phyloP scores from a whole-genome alignment of 2,329 filamentous ascomycete genomes.

The Byssoonygena ceratinophila region DNA sequence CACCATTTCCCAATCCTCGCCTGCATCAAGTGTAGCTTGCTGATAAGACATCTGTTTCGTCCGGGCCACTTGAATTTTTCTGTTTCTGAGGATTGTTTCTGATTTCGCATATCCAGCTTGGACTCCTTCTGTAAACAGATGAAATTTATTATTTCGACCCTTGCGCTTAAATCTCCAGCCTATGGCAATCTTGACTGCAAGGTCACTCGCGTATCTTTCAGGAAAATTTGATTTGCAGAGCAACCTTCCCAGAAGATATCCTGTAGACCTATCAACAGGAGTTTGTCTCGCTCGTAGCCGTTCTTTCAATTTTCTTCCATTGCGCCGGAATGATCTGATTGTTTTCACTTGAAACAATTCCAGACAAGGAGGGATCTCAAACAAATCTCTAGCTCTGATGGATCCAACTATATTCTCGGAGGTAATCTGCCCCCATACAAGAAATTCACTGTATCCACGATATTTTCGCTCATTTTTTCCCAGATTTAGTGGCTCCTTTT shows the following conservation, averaged over 20 bases:
- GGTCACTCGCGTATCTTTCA: constrained; percentile 17
- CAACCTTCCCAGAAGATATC: constrained; percentile 20
- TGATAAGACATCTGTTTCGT: too few species aligned
- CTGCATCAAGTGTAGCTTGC: not conserved
- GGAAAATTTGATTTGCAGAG: constrained; percentile 20
- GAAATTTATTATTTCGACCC: constrained; percentile 8
- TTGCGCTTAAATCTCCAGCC: constrained; percentile 21
- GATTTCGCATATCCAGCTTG: constrained; percentile 8
- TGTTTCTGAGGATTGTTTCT: too few species aligned
- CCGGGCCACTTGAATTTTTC: too few species aligned
- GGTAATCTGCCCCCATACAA: constrained; percentile 28
- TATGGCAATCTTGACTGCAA: constrained; percentile 19
- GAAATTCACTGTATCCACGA: constrained; percentile 25
- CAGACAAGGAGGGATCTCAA: constrained; percentile 16
- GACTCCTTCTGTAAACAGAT: constrained; percentile 13
- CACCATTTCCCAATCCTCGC: constrained; percentile 1
- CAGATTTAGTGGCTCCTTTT: constrained; percentile 9
- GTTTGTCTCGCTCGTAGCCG: constrained; percentile 13
- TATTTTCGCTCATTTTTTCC: constrained; percentile 20
- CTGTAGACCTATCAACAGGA: constrained; percentile 16
- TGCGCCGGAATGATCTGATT: constrained; percentile 13
- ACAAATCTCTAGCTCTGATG: constrained; percentile 21
- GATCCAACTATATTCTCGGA: constrained; percentile 23
- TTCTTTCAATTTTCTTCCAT: constrained; percentile 14
- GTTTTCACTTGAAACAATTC: constrained; percentile 22